Percentiles rank a stretch among this genome's conserved stretches.
phyloP scores from a whole-genome alignment of 108 stramenopile genomes.

The Asterionellopsis glacialis region DNA sequence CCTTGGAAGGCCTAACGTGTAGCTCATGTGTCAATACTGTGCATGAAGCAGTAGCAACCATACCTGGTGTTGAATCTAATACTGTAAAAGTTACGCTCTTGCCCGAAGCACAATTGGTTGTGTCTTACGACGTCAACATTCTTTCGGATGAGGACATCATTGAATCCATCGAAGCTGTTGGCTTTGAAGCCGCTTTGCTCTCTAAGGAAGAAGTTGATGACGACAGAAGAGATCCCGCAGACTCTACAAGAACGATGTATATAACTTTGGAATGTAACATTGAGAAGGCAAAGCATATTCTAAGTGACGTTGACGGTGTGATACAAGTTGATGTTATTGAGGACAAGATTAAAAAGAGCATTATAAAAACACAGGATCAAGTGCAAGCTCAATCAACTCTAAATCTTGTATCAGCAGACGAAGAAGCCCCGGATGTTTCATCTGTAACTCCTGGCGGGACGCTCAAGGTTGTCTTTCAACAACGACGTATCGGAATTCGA shows the following conservation, averaged over 20 bases:
- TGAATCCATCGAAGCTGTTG: conserved; percentile 36
- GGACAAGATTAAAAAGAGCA: too few relatives aligned
- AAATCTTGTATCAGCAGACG: too few relatives aligned
- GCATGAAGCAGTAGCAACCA: not conserved
- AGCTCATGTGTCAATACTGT: conserved; percentile 28
- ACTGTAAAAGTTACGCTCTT: conserved; percentile 24
- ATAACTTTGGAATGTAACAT: conserved; percentile 4
- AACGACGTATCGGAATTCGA: conserved; percentile 22
- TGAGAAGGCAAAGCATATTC: not conserved
- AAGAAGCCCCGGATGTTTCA: too few relatives aligned
- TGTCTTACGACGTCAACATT: conserved; percentile 1
- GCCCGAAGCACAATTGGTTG: conserved; percentile 22
- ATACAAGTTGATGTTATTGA: too few relatives aligned
- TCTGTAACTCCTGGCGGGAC: conserved; percentile 9
- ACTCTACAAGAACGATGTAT: conserved; percentile 11
- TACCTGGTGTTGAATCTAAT: conserved; percentile 13
- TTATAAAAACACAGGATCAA: not conserved
- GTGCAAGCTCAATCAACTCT: conserved; percentile 9
- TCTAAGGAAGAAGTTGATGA: not conserved
- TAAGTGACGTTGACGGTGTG: too few relatives aligned
- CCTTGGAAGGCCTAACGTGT: conserved; percentile 45
- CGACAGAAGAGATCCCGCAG: conserved; percentile 11
- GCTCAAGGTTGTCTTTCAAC: conserved; percentile 31
- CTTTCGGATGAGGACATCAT: conserved; percentile 9
- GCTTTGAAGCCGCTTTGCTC: conserved; percentile 29